phyloP scores from a whole-genome alignment of 768 basidiomycete species.

The Hypholoma fasciculare region DNA sequence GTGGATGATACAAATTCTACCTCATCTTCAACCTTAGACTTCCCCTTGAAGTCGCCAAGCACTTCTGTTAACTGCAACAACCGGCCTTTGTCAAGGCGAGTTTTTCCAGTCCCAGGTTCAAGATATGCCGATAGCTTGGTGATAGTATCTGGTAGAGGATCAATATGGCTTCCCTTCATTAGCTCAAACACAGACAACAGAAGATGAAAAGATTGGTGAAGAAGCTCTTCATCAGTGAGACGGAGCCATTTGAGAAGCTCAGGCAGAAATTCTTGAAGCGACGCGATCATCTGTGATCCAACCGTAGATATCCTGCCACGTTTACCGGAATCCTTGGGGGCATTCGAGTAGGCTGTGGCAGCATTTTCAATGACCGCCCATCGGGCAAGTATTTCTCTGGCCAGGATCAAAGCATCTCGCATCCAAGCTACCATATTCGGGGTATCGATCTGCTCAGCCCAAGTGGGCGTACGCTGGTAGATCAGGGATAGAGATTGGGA shows the following conservation, averaged over 20 bases:
- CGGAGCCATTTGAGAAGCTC: constrained; percentile 88
- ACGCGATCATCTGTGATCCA: constrained; percentile 74
- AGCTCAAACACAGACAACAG: constrained; percentile 77
- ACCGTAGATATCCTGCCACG: constrained; percentile 52
- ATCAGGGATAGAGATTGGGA: constrained; percentile 77
- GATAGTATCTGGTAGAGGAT: constrained; percentile 57
- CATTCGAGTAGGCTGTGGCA: constrained; percentile 32
- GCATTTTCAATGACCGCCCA: constrained; percentile 79
- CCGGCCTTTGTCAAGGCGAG: constrained; percentile 56
- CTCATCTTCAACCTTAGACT: constrained; percentile 50
- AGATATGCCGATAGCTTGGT: constrained; percentile 68
- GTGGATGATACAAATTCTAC: constrained; percentile 51
- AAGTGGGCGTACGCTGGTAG: constrained; percentile 79
- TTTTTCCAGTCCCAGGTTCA: constrained; percentile 55
- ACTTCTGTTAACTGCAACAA: constrained; percentile 67
- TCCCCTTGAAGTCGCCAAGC: constrained; percentile 55
- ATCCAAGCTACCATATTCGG: constrained; percentile 95
- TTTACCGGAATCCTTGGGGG: constrained; percentile 22
- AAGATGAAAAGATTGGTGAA: constrained; percentile 86
- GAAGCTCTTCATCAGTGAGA: constrained; percentile 87
- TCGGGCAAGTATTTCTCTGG: constrained; percentile 80
- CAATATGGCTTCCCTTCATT: constrained; percentile 63
- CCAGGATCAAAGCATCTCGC: constrained; percentile 96
- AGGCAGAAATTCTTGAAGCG: constrained; percentile 75
- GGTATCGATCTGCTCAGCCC: constrained; percentile 80